phyloP scores from a whole-genome alignment of 2,329 filamentous ascomycete genomes.

The Arachnomyces sp. region DNA sequence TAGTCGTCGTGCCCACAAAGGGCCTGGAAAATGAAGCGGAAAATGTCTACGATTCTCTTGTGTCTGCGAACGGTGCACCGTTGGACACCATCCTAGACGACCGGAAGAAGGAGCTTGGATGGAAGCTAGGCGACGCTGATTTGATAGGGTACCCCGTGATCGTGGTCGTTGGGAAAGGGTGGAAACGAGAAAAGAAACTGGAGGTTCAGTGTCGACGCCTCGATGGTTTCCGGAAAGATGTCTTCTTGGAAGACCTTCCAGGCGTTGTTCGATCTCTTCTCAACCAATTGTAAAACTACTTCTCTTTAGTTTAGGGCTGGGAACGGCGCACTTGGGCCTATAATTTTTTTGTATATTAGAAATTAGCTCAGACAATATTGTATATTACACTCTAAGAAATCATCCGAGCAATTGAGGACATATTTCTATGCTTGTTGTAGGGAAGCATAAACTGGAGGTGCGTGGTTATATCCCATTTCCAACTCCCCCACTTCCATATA shows the following conservation, averaged over 20 bases:
- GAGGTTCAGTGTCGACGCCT: slow-evolving; percentile 75
- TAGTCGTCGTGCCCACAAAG: slow-evolving; percentile 54
- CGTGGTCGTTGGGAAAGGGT: slow-evolving; percentile 67
- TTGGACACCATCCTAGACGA: slow-evolving; percentile 71
- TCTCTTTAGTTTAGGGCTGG: neutral
- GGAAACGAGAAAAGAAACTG: slow-evolving; percentile 51
- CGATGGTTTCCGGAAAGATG: slow-evolving; percentile 50
- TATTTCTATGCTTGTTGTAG: too few relatives aligned
- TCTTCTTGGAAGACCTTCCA: slow-evolving; percentile 46
- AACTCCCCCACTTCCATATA: too few relatives aligned
- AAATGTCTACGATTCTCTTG: slow-evolving; percentile 58
- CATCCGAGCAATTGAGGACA: neutral
- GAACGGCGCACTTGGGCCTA: neutral
- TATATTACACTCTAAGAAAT: neutral
- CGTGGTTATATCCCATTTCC: too few relatives aligned
- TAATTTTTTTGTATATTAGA: slow-evolving; percentile 4
- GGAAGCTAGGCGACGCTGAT: slow-evolving; percentile 89
- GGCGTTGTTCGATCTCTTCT: slow-evolving; percentile 43
- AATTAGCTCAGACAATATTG: too few relatives aligned
- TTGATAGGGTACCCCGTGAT: slow-evolving; percentile 80
- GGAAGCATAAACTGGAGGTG: neutral
- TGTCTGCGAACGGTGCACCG: slow-evolving; percentile 13
- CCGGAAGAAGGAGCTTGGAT: slow-evolving; percentile 58
- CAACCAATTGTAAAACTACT: slow-evolving; percentile 40
- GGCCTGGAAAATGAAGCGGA: slow-evolving; percentile 43